These are phyloP conservation scores for Trametes cinnabarina DNA, from an alignment of 768 basidiomycete genomes.

Conservation along the genomic window DNA sequence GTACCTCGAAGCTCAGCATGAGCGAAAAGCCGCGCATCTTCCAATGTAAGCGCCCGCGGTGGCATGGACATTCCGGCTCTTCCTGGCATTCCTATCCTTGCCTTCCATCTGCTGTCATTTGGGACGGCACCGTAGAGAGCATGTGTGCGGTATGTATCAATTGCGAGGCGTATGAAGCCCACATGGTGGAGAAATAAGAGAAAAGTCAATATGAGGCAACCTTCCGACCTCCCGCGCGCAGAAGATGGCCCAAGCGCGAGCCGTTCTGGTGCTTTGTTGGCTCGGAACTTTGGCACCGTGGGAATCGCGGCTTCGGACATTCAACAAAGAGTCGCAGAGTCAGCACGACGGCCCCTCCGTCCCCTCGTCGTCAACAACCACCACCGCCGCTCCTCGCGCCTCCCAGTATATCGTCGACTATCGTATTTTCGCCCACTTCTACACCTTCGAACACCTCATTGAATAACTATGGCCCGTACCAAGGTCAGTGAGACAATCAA, in stretches of 20 bases:
- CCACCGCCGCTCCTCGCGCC: constrained; percentile 21
- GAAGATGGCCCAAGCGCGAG: constrained; percentile 22
- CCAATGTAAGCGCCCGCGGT: neutral
- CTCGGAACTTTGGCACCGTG: constrained; percentile 27
- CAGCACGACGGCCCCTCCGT: constrained; percentile 22
- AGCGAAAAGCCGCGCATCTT: neutral
- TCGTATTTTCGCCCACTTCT: constrained; percentile 16
- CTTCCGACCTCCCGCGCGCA: constrained; percentile 16
- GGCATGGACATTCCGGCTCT: neutral
- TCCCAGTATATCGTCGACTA: constrained; percentile 17
- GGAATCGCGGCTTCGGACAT: constrained; percentile 28
- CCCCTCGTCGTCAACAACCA: constrained; percentile 27
- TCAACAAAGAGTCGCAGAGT: constrained; percentile 24
- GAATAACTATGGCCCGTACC: constrained; percentile 74
- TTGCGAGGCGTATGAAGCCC: too few species aligned
- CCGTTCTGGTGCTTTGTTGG: constrained; percentile 18
- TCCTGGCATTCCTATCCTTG: too few species aligned
- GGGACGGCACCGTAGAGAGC: too few species aligned
- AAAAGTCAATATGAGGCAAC: constrained; percentile 3
- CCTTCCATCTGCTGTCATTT: too few species aligned
- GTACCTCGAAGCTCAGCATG: neutral
- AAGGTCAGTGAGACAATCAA: constrained; percentile 50
- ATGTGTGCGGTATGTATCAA: too few species aligned
- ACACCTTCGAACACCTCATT: constrained; percentile 18
- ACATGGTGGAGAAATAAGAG: neutral